These are phyloP conservation scores for Chrysopogon serrulatus DNA, from an alignment of 176 grass and related monocot genomes.

Conservation along the genomic window DNA sequence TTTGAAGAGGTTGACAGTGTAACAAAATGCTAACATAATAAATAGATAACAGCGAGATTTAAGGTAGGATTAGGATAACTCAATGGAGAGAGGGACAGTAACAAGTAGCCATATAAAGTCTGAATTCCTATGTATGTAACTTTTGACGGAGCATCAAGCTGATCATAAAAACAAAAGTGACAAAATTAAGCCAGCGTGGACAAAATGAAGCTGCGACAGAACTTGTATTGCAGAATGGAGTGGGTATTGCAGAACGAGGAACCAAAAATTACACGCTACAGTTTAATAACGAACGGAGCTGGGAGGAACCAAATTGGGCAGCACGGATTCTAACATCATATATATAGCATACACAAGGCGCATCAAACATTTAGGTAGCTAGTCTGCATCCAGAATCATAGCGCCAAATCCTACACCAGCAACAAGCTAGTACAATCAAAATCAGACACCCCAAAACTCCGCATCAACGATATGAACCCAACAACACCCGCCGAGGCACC, in stretches of 20 bases:
- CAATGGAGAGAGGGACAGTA: neutral
- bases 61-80: neutral
- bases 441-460: neutral
- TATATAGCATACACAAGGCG: neutral
- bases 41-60: neutral
- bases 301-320: neutral
- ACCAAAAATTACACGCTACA: neutral
- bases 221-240: neutral
- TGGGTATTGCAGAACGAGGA: neutral
- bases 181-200: neutral
- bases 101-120: neutral
- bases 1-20: neutral
- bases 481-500: neutral
- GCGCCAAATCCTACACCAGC: neutral
- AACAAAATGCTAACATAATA: neutral
- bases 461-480: neutral
- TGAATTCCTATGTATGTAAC: neutral
- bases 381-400: neutral
- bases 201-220: neutral
- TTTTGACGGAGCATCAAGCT: neutral
- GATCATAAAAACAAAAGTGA: neutral
- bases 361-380: neutral
- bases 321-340: neutral
- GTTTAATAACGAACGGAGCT: neutral
- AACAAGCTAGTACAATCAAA: neutral